phyloP scores from a whole-genome alignment of 352 stramenopile species.

The Pythium chondricola region DNA sequence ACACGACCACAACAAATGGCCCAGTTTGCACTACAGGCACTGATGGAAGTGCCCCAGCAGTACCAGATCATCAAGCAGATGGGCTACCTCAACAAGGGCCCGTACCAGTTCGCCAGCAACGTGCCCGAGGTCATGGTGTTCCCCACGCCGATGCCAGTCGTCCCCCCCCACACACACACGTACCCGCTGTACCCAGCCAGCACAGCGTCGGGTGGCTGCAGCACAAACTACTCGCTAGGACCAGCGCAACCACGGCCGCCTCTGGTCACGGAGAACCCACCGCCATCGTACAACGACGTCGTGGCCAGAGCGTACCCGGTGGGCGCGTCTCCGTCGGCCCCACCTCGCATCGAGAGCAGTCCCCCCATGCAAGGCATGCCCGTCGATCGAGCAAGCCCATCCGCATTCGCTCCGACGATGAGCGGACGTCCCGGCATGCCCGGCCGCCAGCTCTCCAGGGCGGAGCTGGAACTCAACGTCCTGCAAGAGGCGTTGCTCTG shows the following conservation, averaged over 20 bases:
- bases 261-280: neutral
- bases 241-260: neutral
- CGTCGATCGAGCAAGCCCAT: neutral
- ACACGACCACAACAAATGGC: conserved; percentile 38
- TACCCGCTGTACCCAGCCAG: neutral
- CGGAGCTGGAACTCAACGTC: conserved; percentile 48
- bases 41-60: conserved; percentile 85
- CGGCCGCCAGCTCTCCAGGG: conserved; percentile 26
- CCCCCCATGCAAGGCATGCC: neutral
- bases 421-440: conserved; percentile 3
- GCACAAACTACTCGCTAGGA: conserved; percentile 19
- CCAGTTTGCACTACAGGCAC: conserved; percentile 75
- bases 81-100: conserved; percentile 40
- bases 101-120: conserved; percentile 43
- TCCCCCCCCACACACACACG: neutral
- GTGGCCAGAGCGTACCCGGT: conserved; percentile 6
- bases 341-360: neutral
- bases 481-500: conserved; percentile 67
- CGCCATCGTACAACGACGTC: neutral
- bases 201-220: conserved; percentile 3
- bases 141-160: conserved; percentile 23
- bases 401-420: neutral
- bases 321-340: conserved; percentile 10
- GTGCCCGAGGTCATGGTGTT: conserved; percentile 66
- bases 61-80: conserved; percentile 76